Evolutionary conservation across 495 filamentous ascomycete genomes (phyloP).

Genomic region (Pseudomonodictys pantanalensis): DNA sequence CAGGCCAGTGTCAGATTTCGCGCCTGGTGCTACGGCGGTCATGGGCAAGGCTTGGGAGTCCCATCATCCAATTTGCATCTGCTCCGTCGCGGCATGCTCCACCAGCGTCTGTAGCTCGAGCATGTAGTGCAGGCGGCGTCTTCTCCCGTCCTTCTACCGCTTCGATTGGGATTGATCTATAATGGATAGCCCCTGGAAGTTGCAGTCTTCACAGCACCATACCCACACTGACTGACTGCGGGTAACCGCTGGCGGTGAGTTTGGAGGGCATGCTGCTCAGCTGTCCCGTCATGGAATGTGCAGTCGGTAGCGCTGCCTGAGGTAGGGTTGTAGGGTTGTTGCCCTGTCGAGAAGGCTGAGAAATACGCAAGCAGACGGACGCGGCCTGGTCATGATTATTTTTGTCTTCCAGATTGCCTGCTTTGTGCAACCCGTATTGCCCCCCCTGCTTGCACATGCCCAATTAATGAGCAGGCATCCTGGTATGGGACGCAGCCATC

Average conservation of each 20-base stretch:
- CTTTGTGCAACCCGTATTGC: conserved; percentile 12
- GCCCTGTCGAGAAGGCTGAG: conserved; percentile 13
- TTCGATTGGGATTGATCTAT: conserved; percentile 16
- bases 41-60: conserved; percentile 11
- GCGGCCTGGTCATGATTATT: conserved; percentile 18
- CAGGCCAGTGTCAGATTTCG: conserved; percentile 17
- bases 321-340: background rate
- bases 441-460: conserved; percentile 7
- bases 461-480: background rate
- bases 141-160: conserved; percentile 33
- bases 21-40: conserved; percentile 24
- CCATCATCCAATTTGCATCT: conserved; percentile 7
- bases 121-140: conserved; percentile 10
- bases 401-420: conserved; percentile 20
- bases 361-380: conserved; percentile 3
- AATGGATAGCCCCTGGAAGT: conserved; percentile 13
- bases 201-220: background rate
- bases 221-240: background rate
- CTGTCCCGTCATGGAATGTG: background rate
- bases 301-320: background rate
- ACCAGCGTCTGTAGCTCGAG: conserved; percentile 5
- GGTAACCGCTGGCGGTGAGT: conserved; percentile 10
- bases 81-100: background rate
- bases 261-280: background rate
- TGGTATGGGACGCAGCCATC: background rate